Percentiles rank a stretch among this genome's conserved stretches.
These are phyloP conservation scores for Prunus mume DNA, from an alignment of 306 rosid species.

Conservation along the genomic window DNA sequence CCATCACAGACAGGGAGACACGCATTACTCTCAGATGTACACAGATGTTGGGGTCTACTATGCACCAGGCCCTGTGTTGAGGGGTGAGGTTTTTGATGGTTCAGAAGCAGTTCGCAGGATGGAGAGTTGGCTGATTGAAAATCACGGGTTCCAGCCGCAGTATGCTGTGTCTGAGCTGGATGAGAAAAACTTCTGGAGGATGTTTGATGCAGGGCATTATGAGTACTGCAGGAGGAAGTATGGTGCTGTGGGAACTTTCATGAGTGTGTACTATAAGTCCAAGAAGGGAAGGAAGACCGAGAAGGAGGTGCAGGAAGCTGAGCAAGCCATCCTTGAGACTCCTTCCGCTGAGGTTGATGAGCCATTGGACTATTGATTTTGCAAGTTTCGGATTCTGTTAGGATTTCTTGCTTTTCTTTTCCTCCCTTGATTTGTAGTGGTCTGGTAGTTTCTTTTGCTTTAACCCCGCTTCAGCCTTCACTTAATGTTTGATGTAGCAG, in stretches of 20 bases:
- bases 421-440: not conserved
- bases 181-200: slow-evolving; percentile 90
- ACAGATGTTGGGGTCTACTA: slow-evolving; percentile 94
- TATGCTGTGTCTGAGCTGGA: slow-evolving; percentile 87
- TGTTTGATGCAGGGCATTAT: slow-evolving; percentile 84
- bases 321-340: slow-evolving; percentile 77
- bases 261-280: slow-evolving; percentile 95
- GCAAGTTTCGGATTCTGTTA: not conserved
- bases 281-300: slow-evolving; percentile 98
- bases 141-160: slow-evolving; percentile 90
- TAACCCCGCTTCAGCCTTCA: not conserved
- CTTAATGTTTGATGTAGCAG: not conserved
- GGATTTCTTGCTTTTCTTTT: not conserved
- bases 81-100: slow-evolving; percentile 94
- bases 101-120: slow-evolving; percentile 67
- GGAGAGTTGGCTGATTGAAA: slow-evolving; percentile 89
- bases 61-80: slow-evolving; percentile 85
- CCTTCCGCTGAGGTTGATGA: slow-evolving; percentile 76
- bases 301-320: slow-evolving; percentile 97
- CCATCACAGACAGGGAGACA: slow-evolving; percentile 88
- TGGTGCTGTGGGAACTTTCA: slow-evolving; percentile 86
- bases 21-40: slow-evolving; percentile 81
- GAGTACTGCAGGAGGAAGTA: slow-evolving; percentile 77
- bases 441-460: not conserved
- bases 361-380: slow-evolving; percentile 34